phyloP scores from a whole-genome alignment of 495 filamentous ascomycete genomes.

The Tuber aestivum region DNA sequence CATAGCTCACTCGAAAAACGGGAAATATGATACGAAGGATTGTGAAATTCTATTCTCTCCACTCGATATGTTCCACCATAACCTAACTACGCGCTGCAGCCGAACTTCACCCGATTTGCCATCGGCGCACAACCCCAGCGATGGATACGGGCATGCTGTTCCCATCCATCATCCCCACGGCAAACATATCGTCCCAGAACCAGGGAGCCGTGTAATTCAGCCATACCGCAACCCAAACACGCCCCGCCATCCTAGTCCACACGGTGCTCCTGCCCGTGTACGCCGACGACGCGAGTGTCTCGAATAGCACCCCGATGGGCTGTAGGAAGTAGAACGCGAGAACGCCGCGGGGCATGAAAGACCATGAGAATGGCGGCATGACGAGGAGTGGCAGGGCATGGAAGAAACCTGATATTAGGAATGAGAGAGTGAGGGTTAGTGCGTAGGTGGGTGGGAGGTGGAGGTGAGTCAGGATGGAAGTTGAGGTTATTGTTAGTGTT shows the following conservation, averaged over 20 bases:
- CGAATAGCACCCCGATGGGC: conserved; percentile 14
- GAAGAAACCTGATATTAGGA: conserved; percentile 23
- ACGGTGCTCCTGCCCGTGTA: background rate
- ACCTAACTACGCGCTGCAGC: background rate
- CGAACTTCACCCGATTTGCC: background rate
- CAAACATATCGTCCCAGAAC: conserved; percentile 32
- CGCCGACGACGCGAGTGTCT: conserved; percentile 6
- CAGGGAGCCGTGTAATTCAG: conserved; percentile 17
- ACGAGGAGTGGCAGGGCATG: conserved; percentile 29
- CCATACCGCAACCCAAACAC: conserved; percentile 21
- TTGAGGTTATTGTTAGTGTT: background rate
- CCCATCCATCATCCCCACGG: conserved; percentile 30
- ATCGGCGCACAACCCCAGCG: conserved; percentile 9
- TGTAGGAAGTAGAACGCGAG: conserved; percentile 7
- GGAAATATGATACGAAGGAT: background rate
- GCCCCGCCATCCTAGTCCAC: conserved; percentile 22
- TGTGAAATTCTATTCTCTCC: conserved; percentile 1
- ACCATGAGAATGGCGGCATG: conserved; percentile 31
- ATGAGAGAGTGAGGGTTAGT: conserved; percentile 5
- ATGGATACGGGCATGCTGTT: conserved; percentile 30
- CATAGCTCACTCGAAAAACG: background rate
- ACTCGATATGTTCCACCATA: background rate
- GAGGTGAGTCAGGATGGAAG: background rate
- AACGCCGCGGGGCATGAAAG: background rate
- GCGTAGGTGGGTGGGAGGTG: background rate